Base-by-base conservation (phyloP, 169 alveolate species). In the Perkinsus olseni region DNA sequence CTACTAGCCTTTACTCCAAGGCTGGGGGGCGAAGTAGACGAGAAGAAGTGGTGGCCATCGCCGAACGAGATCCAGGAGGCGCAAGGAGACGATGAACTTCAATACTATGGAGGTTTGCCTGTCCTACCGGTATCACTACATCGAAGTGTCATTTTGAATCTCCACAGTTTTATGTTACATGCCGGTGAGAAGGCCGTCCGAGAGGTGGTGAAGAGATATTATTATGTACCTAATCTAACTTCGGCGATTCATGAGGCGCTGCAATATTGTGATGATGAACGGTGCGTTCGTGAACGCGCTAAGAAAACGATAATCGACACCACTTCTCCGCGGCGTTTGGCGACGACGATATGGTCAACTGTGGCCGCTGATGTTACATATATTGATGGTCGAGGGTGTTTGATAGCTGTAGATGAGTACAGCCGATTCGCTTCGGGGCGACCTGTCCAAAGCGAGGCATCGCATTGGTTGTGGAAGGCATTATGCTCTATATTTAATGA, bases 11-110 rank as follows among this genome's bases (percentile, higher is more conserved):
- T 28, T 24, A 24, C 31, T 62, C 82, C 82, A 28, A 3, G 34
- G 82, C 82, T 21, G 82, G 82, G 82, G 82, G 82, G 82, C 82
- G 82, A 62, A n/a, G n/a, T n/a, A n/a, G n/a, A n/a, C n/a, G 82
- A 28, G 82, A 62, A 62, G 82, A 11, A 3, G 3, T 62, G 82
- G 82, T 62, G 82, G 82, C 82, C 82, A 62, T 21, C 82, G 17
- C 13, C 0, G 36, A 1, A 0, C 82, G 82, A 62, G 82, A 0
- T 62, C 8, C 13, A 24, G 34, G 10, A 24, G 17, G 82, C 82
- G 1, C 82, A 62, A 62, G 82, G 82, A 62, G 82, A 6, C 34
- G 82, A 28, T 62, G 34, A 62, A 4, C 82, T 62, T 13, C 10
- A 28, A 24, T 13, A 62, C 10, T 13, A 62, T 13, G 34, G 17